Percentiles rank a stretch among this genome's conserved stretches.
Evolutionary conservation across 2,329 filamentous ascomycete genomes (phyloP).

Genomic region (Coniella lustricola): DNA sequence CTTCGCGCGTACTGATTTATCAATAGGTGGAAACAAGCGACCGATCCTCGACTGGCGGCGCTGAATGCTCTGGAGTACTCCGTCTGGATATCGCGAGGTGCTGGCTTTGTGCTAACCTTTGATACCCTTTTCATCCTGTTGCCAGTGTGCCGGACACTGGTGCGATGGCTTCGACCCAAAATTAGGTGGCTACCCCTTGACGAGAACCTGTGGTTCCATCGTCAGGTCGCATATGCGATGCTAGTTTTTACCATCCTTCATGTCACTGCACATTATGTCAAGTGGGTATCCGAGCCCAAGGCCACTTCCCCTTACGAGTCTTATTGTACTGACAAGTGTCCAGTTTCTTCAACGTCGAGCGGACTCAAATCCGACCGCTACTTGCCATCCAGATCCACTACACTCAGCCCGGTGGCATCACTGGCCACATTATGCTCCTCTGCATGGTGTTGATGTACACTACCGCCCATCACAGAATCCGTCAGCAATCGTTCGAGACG

Average conservation of each 20-base stretch:
- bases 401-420: constrained; percentile 79
- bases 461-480: constrained; percentile 84
- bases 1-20: constrained; percentile 18
- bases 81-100: constrained; percentile 93
- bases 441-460: constrained; percentile 99
- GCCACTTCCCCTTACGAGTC: too few species aligned
- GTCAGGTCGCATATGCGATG: constrained; percentile 86
- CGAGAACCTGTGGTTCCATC: constrained; percentile 94
- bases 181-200: constrained; percentile 86
- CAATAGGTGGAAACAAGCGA: constrained; percentile 68
- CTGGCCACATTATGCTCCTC: constrained; percentile 95
- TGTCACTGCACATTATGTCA: constrained; percentile 81
- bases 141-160: constrained; percentile 87
- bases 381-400: constrained; percentile 90
- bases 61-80: constrained; percentile 81
- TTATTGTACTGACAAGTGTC: background rate
- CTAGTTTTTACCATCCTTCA: constrained; percentile 77
- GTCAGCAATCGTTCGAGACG: constrained; percentile 94
- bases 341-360: constrained; percentile 93
- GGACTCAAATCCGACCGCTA: constrained; percentile 70
- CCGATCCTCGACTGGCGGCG: constrained; percentile 60
- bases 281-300: constrained; percentile 45
- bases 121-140: constrained; percentile 84
- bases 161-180: constrained; percentile 80
- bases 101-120: constrained; percentile 75